Conservation (phyloP, 1,284 basidiomycete genomes). For the Paramarasmius palmivorus region DNA sequence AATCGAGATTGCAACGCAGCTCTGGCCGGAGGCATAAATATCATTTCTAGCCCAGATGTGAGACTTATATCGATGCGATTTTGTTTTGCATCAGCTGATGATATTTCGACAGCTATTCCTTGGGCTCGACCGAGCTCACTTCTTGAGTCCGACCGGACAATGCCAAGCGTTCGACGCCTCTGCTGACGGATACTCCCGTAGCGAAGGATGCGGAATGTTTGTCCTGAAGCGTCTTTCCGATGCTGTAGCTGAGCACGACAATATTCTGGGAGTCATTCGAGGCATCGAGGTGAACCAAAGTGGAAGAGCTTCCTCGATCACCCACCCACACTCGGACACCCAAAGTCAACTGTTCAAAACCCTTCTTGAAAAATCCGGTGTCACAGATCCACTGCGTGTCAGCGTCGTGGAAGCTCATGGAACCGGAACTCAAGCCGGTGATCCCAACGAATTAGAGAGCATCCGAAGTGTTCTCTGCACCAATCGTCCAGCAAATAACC, state of each 20-base stretch:
- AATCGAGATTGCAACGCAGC: constrained; percentile 65
- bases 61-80: constrained; percentile 21
- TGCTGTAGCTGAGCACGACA: constrained; percentile 62
- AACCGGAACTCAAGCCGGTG: constrained; percentile 69
- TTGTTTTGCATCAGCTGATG: constrained; percentile 11
- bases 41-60: constrained; percentile 71
- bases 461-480: constrained; percentile 55
- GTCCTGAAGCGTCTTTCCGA: constrained; percentile 68
- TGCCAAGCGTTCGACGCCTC: constrained; percentile 70
- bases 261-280: constrained; percentile 65
- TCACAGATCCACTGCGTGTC: constrained; percentile 43
- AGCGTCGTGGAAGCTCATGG: constrained; percentile 72
- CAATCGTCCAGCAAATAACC: constrained; percentile 41
- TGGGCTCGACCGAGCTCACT: constrained; percentile 68
- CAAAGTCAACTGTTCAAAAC: constrained; percentile 53
- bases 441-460: constrained; percentile 61
- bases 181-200: constrained; percentile 70
- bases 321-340: constrained; percentile 63
- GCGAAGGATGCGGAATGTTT: constrained; percentile 70
- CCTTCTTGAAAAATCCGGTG: constrained; percentile 45
- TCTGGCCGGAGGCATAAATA: constrained; percentile 72
- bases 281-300: constrained; percentile 71
- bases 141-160: constrained; percentile 64
- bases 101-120: constrained; percentile 56
- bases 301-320: constrained; percentile 62